phyloP scores from a whole-genome alignment of 176 grass and related monocot species.

The Triticum urartu region DNA sequence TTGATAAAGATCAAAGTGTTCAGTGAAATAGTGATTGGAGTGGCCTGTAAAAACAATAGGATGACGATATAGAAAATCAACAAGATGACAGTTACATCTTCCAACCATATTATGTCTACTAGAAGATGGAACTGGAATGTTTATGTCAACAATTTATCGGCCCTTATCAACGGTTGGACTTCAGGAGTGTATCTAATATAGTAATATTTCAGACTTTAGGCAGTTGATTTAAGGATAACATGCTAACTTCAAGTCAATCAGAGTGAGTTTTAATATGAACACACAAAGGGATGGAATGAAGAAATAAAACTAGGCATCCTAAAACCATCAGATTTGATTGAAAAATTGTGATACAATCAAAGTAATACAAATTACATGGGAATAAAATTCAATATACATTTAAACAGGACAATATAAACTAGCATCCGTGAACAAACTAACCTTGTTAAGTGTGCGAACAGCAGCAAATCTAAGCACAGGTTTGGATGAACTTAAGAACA shows the following conservation, averaged over 20 bases:
- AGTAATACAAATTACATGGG: not conserved
- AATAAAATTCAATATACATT: constrained; percentile 7
- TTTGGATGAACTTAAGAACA: constrained; percentile 99
- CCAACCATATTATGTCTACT: not conserved
- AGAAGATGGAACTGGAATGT: not conserved
- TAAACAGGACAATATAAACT: not conserved
- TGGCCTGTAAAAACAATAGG: not conserved
- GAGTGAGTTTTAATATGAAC: not conserved
- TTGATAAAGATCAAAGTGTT: not conserved
- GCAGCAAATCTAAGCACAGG: constrained; percentile 96
- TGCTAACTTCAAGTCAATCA: not conserved
- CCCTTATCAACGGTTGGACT: not conserved
- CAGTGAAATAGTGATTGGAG: not conserved
- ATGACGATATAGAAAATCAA: not conserved
- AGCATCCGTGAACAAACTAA: constrained; percentile 16
- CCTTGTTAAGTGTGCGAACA: constrained; percentile 96
- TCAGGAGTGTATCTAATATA: not conserved
- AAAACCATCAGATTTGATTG: not conserved
- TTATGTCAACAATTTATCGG: not conserved
- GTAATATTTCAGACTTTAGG: not conserved
- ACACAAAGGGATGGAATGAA: not conserved
- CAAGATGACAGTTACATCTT: not conserved
- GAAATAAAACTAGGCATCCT: not conserved
- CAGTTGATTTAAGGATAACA: not conserved
- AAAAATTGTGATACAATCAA: not conserved